Evolutionary conservation across 2,329 filamentous ascomycete species (phyloP), one percentile per base, ranked within the genome.

Genomic region (Penicillium sp.): DNA sequence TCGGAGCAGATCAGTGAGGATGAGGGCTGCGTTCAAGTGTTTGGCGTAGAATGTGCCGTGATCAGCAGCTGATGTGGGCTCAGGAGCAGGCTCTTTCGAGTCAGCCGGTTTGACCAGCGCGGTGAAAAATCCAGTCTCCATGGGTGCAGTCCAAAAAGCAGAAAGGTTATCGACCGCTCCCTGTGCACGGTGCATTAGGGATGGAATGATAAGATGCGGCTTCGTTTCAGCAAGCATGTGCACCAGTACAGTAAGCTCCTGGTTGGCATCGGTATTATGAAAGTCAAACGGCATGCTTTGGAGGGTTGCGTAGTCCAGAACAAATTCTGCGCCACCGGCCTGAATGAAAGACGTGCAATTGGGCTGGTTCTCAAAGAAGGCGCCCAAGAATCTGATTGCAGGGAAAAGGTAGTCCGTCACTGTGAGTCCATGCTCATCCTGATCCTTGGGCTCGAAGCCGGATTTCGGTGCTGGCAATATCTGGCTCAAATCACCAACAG

Each of bases 271-370:
- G 4, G 77, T 76, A 27, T 84, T 80, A 26, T 80, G 75, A 55
- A 85, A 82, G 54, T 85, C 77, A 51, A 80, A 80, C 1, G 86
- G 80, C 31, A 96, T 73, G 59, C 86, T 89, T 4, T 87, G 84
- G 18, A 89, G 77, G 37, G 84, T 85, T 27, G 83, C 83, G 38
- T 95, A 78, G 56, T 95, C 87, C 37, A 98, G 72, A 13, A 96
- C 72, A 34, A 84, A 73, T 60, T 95, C 87, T 15, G 90, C 79
- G 5, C 87, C 92, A 40, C 88, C 86, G 33, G 76, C 75, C 37
- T 84, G 78, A 45, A 92, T 79, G 55, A 95, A 90, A 15, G 76
- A 75, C 12, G 73, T 69, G 61, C 84, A 89, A 52, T 93, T 75
- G 22, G 73, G 73, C 39, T 76, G 72, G 55, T 93, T 94, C 45